These are phyloP conservation scores for Aspergillus caelatus DNA, from an alignment of 2,329 filamentous ascomycete genomes.

Conservation along the genomic window DNA sequence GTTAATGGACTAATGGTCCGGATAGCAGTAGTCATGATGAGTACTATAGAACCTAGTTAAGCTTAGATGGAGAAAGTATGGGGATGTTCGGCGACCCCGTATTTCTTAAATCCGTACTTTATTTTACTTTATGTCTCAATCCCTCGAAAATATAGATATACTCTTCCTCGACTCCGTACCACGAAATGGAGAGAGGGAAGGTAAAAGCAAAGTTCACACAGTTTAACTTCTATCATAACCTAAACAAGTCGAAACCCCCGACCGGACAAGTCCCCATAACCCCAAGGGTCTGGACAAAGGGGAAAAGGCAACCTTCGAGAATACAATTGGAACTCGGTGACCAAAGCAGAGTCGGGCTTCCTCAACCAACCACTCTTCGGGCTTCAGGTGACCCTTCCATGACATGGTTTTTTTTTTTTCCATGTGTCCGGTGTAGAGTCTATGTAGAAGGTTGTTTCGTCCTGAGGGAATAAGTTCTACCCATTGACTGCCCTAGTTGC, in stretches of 20 bases:
- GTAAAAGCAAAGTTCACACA: not conserved
- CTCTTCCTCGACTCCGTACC: not conserved
- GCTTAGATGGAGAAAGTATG: not conserved
- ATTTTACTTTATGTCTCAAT: not conserved
- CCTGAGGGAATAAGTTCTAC: not conserved
- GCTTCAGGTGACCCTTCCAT: not conserved
- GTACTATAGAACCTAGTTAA: not conserved
- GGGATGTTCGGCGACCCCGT: not conserved
- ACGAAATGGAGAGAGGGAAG: not conserved
- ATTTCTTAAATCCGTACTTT: not conserved
- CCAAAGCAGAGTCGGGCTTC: not conserved
- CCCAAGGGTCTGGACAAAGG: not conserved
- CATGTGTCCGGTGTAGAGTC: not conserved
- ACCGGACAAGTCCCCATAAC: not conserved
- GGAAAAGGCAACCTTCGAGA: not conserved
- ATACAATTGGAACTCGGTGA: slow-evolving; percentile 1
- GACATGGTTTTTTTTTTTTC: not conserved
- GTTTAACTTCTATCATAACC: not conserved
- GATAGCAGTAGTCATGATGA: not conserved
- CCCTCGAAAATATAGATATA: not conserved
- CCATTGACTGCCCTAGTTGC: not conserved
- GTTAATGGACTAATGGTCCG: not conserved
- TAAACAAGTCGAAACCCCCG: not conserved
- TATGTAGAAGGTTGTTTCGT: not conserved
- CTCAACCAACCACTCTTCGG: not conserved